These are phyloP conservation scores for Jamesozyma rosinii DNA, from an alignment of 805 yeast genomes.

Conservation along the genomic window DNA sequence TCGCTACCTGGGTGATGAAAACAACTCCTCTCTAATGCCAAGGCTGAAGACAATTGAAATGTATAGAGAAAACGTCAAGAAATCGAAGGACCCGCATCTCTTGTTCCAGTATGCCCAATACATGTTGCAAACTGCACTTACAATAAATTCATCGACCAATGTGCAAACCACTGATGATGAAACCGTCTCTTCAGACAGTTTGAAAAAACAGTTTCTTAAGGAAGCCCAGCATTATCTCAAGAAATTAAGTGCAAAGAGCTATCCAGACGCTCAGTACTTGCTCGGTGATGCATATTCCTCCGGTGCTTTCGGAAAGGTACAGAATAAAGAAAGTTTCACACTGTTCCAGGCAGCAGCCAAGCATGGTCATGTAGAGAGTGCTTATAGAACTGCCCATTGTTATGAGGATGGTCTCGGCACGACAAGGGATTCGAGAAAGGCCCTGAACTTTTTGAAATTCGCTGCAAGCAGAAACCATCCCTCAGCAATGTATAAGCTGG, in stretches of 20 bases:
- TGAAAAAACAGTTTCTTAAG: slow-evolving; percentile 51
- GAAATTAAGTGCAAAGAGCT: slow-evolving; percentile 68
- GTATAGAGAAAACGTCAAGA: slow-evolving; percentile 78
- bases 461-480: slow-evolving; percentile 91
- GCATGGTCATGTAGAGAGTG: slow-evolving; percentile 84
- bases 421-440: slow-evolving; percentile 76
- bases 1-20: slow-evolving; percentile 45
- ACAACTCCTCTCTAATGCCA: slow-evolving; percentile 47
- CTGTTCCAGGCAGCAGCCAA: slow-evolving; percentile 87
- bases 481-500: slow-evolving; percentile 92
- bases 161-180: slow-evolving; percentile 1
- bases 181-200: slow-evolving; percentile 26
- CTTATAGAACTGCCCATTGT: slow-evolving; percentile 84
- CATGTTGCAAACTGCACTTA: slow-evolving; percentile 74
- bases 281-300: slow-evolving; percentile 84
- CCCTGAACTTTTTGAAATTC: slow-evolving; percentile 69
- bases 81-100: slow-evolving; percentile 76
- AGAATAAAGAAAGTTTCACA: slow-evolving; percentile 62
- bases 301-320: slow-evolving; percentile 75
- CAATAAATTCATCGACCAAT: slow-evolving; percentile 34
- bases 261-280: slow-evolving; percentile 82
- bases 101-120: slow-evolving; percentile 86
- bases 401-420: slow-evolving; percentile 93
- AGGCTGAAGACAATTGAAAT: slow-evolving; percentile 76
- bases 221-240: slow-evolving; percentile 69